A percentile compares a stretch with the other conserved stretches of the same genome.
Evolutionary conservation across 805 yeast species (phyloP).

Genomic region (Pichia exigua): DNA sequence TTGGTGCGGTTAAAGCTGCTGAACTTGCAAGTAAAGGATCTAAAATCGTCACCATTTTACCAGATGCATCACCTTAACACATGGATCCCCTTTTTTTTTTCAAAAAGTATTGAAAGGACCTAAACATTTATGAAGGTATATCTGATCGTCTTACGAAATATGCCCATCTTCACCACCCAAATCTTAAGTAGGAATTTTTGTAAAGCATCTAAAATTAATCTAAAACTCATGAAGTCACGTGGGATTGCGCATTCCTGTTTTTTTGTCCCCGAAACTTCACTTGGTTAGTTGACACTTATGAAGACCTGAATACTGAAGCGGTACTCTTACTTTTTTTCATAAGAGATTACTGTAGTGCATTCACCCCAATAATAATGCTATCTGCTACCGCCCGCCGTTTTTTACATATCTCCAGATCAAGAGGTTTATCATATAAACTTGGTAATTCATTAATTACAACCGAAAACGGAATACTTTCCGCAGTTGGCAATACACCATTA

Average conservation of each 20-base stretch:
- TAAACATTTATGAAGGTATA: constrained; percentile 54
- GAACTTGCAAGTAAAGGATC: constrained; percentile 64
- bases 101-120: constrained; percentile 64
- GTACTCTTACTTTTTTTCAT: background rate
- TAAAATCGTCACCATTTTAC: constrained; percentile 80
- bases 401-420: constrained; percentile 7
- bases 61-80: constrained; percentile 87
- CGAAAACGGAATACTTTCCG: constrained; percentile 63
- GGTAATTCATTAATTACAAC: constrained; percentile 62
- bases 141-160: constrained; percentile 70
- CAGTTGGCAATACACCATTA: constrained; percentile 92
- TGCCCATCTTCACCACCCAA: constrained; percentile 40
- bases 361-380: background rate
- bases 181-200: background rate
- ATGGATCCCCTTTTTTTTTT: constrained; percentile 77
- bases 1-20: constrained; percentile 78
- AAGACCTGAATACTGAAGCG: no score
- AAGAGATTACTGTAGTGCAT: background rate
- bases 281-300: no score
- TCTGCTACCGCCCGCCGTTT: constrained; percentile 8
- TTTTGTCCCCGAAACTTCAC: no score
- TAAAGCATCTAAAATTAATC: no score
- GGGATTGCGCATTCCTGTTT: constrained; percentile 7
- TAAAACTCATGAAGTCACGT: constrained; percentile 7
- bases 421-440: constrained; percentile 18